These are phyloP conservation scores for Brassica balearica DNA, from an alignment of 441 rosid genomes.

Conservation along the genomic window DNA sequence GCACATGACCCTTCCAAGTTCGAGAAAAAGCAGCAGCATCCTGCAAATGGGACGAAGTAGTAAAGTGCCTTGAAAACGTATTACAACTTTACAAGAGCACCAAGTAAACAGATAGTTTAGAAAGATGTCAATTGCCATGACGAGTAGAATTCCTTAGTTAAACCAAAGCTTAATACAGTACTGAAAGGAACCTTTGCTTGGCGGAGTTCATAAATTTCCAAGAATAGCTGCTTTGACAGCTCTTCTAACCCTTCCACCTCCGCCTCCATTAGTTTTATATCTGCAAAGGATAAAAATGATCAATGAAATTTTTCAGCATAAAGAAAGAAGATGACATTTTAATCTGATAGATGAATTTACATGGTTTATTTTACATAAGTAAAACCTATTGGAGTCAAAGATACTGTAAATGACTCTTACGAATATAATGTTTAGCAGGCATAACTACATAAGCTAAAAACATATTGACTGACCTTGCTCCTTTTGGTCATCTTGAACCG, in stretches of 20 bases:
- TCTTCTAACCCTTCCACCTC: slow-evolving; percentile 96
- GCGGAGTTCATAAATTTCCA: slow-evolving; percentile 99
- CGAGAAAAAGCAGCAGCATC: slow-evolving; percentile 99
- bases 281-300: slow-evolving; percentile 46
- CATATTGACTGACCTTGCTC: slow-evolving; percentile 82
- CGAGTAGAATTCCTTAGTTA: slow-evolving; percentile 2
- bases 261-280: slow-evolving; percentile 85
- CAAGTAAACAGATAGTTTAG: slow-evolving; percentile 15
- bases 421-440: slow-evolving; percentile 23
- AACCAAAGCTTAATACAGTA: slow-evolving; percentile 13
- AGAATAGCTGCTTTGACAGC: slow-evolving; percentile 95
- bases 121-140: slow-evolving; percentile 15
- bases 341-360: slow-evolving; percentile 1
- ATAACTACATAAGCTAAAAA: slow-evolving; percentile 24
- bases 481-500: slow-evolving; percentile 97
- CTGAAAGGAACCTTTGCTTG: slow-evolving; percentile 82
- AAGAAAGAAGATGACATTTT: slow-evolving; percentile 8
- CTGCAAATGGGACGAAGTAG: slow-evolving; percentile 51
- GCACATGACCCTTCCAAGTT: slow-evolving; percentile 99
- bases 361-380: slow-evolving; percentile 1
- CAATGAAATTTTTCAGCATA: slow-evolving; percentile 4
- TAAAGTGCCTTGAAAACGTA: slow-evolving; percentile 9
- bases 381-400: slow-evolving; percentile 14
- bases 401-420: slow-evolving; percentile 11
- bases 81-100: slow-evolving; percentile 1